Evolutionary conservation across 345 rosid species (phyloP), one percentile per base, ranked within the genome.

Genomic region (Bruguiera parviflora): DNA sequence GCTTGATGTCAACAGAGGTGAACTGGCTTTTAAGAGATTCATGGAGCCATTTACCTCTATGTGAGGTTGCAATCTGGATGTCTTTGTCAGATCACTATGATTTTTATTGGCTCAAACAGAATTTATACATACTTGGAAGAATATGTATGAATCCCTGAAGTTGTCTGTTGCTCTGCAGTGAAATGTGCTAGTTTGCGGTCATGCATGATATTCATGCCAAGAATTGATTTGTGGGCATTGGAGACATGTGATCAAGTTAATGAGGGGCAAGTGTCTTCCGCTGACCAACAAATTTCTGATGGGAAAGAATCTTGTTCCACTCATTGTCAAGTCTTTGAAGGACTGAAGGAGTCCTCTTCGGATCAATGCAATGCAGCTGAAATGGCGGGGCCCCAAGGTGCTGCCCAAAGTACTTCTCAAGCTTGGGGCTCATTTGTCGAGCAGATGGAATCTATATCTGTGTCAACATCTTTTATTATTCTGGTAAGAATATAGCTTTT

Each of bases 221-320:
- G 96, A 83, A 84, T 95, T 75, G 99, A 92, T 84, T 81, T 95
- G 66, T 95, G 99, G 97, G 97, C 97, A 66, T 75, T 88, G 70
- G 88, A 87, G 81, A 68, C 81, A 64, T 66, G 74, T 67, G 69
- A 53, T 39, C 72, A 78, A 59, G 72, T 64, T 62, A 46, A 73
- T 39, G 79, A 76, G 35, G 82, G 62, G 53, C 63, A 72, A 65
- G 78, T 71, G 27, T 73, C 72, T 71, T 33, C 76, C 19, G 15
- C 56, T 27, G 73, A 74, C 39, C 31, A 69, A 58, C 77, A 43
- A 35, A 58, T 28, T 35, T 19, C 76, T 63, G 58, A 69, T 64
- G 71, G 65, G 32, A 81, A 81, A 73, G 83, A 69, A 70, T 71
- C 70, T 46, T 71, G 79, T 73, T 71, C 69, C 5, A 20, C 66